phyloP scores from a whole-genome alignment of 2,329 filamentous ascomycete genomes.

The Penicillium sclerotigenum region DNA sequence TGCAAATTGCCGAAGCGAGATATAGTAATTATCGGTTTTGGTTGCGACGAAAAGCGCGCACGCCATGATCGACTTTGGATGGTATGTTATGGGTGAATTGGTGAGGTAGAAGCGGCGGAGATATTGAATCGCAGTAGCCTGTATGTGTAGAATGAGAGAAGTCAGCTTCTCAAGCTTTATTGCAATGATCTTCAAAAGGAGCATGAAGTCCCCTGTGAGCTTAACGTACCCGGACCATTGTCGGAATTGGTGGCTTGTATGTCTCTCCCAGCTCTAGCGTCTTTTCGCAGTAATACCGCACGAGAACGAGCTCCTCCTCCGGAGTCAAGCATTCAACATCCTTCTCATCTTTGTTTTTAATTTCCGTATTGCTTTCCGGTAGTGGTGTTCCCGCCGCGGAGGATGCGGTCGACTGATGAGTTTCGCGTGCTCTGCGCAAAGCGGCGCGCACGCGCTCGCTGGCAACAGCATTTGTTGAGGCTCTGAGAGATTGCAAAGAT shows the following conservation, averaged over 20 bases:
- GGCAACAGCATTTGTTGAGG: slow-evolving; percentile 76
- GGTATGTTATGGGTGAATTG: slow-evolving; percentile 95
- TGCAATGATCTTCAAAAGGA: not conserved
- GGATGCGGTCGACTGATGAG: slow-evolving; percentile 30
- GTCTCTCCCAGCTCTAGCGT: slow-evolving; percentile 58
- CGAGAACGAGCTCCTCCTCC: slow-evolving; percentile 76
- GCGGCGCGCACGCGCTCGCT: slow-evolving; percentile 62
- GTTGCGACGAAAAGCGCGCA: slow-evolving; percentile 89
- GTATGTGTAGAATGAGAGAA: not conserved
- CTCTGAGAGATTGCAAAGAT: slow-evolving; percentile 67
- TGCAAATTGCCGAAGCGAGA: slow-evolving; percentile 63
- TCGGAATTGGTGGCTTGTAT: slow-evolving; percentile 56
- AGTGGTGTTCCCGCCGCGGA: slow-evolving; percentile 33
- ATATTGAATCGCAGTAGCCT: slow-evolving; percentile 82
- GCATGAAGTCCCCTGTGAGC: not conserved
- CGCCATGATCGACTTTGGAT: slow-evolving; percentile 82
- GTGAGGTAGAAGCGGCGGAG: slow-evolving; percentile 92
- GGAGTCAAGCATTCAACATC: slow-evolving; percentile 76
- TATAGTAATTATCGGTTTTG: slow-evolving; percentile 85
- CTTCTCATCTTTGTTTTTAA: slow-evolving; percentile 34
- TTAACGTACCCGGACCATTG: slow-evolving; percentile 55
- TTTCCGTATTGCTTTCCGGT: slow-evolving; percentile 31
- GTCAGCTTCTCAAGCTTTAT: not conserved
- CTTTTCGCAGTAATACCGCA: slow-evolving; percentile 72
- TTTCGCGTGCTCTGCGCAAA: slow-evolving; percentile 48